phyloP scores from a whole-genome alignment of 2,329 filamentous ascomycete species.

The Penicillium hordei region DNA sequence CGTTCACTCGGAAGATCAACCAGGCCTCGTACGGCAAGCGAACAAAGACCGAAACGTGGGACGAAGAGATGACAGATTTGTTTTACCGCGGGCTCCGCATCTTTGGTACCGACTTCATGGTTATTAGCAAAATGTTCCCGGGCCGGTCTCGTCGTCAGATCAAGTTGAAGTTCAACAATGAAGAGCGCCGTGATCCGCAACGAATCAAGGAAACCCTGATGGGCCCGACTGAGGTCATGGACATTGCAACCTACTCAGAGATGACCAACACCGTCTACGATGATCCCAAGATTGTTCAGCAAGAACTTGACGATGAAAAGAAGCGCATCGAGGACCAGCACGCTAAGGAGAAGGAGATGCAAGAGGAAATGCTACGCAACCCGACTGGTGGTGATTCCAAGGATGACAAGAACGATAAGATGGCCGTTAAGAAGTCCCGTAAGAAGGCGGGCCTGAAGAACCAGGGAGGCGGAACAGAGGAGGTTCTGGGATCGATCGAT shows the following conservation, averaged over 20 bases:
- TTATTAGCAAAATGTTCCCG: conserved; percentile 63
- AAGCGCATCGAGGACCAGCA: conserved; percentile 49
- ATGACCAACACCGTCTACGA: conserved; percentile 49
- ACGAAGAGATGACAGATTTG: conserved; percentile 56
- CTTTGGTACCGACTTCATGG: conserved; percentile 66
- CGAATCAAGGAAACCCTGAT: conserved; percentile 54
- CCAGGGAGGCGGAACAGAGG: conserved; percentile 39
- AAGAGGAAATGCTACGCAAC: conserved; percentile 46
- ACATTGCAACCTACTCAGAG: conserved; percentile 46
- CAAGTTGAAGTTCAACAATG: conserved; percentile 63
- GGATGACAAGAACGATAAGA: conserved; percentile 34
- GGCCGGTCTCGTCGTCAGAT: conserved; percentile 60
- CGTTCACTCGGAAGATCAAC: conserved; percentile 49
- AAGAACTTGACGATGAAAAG: conserved; percentile 47
- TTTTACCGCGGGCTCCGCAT: conserved; percentile 63
- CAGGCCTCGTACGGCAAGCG: conserved; percentile 49
- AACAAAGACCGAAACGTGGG: conserved; percentile 57
- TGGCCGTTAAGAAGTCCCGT: conserved; percentile 31
- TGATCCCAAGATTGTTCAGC: conserved; percentile 41
- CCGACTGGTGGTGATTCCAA: conserved; percentile 36
- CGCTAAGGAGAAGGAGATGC: conserved; percentile 45
- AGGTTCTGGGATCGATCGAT: conserved; percentile 43
- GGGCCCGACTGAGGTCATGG: conserved; percentile 45
- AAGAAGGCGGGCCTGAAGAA: conserved; percentile 32
- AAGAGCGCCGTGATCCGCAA: conserved; percentile 57